These are phyloP conservation scores for Venturia nashicola DNA, from an alignment of 2,329 filamentous ascomycete species.

Conservation along the genomic window DNA sequence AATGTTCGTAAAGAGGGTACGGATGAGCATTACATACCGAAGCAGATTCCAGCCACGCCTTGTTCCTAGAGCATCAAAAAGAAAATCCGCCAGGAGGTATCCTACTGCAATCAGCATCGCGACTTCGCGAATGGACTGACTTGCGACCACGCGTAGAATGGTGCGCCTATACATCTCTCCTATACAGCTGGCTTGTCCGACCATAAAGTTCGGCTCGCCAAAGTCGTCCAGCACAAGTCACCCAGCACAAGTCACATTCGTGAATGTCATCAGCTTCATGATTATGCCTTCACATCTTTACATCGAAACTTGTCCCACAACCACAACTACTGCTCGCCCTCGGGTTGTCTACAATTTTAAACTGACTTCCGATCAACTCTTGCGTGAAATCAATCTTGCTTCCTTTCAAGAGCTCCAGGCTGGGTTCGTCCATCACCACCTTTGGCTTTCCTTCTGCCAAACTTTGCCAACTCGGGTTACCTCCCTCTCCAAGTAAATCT, in stretches of 20 bases:
- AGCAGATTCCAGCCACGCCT: no score
- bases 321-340: slow-evolving; percentile 87
- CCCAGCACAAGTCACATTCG: neutral
- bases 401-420: slow-evolving; percentile 76
- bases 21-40: no score
- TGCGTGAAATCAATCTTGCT: slow-evolving; percentile 95
- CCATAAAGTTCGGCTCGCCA: neutral
- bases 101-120: no score
- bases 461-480: slow-evolving; percentile 13
- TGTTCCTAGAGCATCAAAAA: no score
- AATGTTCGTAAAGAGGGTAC: no score
- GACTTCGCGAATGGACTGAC: no score
- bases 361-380: slow-evolving; percentile 89
- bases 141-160: neutral
- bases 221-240: neutral
- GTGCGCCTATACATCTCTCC: neutral
- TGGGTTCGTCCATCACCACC: slow-evolving; percentile 78
- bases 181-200: neutral
- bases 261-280: neutral
- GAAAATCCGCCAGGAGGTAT: no score
- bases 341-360: slow-evolving; percentile 93
- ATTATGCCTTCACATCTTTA: slow-evolving; percentile 37
- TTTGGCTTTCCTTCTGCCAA: slow-evolving; percentile 39
- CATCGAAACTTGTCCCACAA: slow-evolving; percentile 95
- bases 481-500: slow-evolving; percentile 27